phyloP scores from a whole-genome alignment of 371 early-diverging fungal species.

The Syncephalis plumigaleata region DNA sequence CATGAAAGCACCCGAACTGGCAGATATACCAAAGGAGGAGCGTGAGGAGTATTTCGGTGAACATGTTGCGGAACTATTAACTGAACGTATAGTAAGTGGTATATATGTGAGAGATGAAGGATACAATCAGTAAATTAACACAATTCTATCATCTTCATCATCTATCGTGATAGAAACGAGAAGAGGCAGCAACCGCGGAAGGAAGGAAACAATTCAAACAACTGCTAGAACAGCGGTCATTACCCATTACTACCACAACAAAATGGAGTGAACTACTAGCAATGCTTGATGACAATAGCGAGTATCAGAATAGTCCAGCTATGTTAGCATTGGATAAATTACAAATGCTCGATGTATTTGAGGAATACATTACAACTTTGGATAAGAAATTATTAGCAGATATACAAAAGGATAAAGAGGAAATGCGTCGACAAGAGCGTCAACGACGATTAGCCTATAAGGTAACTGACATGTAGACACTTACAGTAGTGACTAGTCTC shows the following conservation, averaged over 20 bases:
- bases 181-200: no score
- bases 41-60: neutral
- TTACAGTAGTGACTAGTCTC: neutral
- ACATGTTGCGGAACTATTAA: neutral
- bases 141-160: no score
- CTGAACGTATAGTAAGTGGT: neutral
- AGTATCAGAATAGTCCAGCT: constrained; percentile 26
- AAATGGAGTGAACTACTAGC: constrained; percentile 1
- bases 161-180: neutral
- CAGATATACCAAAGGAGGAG: neutral
- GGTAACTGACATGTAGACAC: constrained; percentile 7
- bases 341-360: constrained; percentile 64
- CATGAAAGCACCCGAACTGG: neutral
- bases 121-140: no score
- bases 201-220: neutral
- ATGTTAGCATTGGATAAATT: constrained; percentile 56
- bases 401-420: constrained; percentile 13
- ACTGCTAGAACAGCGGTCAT: neutral
- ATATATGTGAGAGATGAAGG: no score
- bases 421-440: constrained; percentile 37
- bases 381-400: constrained; percentile 37
- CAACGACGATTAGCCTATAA: constrained; percentile 46
- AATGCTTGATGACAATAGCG: constrained; percentile 17
- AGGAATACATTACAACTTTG: constrained; percentile 47
- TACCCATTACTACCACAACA: neutral